A percentile compares a stretch with the other conserved stretches of the same genome.
Conservation (phyloP, 148 eudicot species). For the Cornus florida region DNA sequence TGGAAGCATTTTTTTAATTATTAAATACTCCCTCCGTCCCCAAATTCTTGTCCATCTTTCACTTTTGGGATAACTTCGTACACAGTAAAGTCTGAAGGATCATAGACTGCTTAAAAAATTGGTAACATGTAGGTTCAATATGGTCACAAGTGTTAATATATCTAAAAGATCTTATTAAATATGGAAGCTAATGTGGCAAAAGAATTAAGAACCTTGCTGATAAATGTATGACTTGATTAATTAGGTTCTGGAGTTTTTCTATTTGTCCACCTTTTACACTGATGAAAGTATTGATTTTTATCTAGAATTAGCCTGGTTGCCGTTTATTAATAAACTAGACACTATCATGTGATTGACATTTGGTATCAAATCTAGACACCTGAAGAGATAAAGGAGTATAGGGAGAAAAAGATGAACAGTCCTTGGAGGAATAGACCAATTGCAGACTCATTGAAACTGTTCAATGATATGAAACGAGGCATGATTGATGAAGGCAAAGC, state of each 20-base stretch:
- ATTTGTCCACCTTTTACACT: background rate
- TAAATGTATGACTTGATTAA: background rate
- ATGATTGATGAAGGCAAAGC: conserved; percentile 97
- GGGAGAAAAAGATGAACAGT: conserved; percentile 91
- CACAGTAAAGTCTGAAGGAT: too few species aligned
- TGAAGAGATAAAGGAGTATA: conserved; percentile 83
- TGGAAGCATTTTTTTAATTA: too few species aligned
- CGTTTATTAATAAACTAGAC: background rate
- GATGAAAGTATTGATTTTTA: background rate
- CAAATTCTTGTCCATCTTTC: too few species aligned
- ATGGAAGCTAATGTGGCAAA: too few species aligned
- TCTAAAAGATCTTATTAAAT: too few species aligned
- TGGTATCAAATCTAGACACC: conserved; percentile 50
- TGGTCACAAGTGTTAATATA: too few species aligned
- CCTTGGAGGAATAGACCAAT: conserved; percentile 97
- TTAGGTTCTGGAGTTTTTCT: background rate
- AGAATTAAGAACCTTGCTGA: background rate
- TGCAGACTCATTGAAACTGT: conserved; percentile 71
- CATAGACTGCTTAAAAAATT: too few species aligned
- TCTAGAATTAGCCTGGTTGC: background rate
- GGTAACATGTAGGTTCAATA: too few species aligned
- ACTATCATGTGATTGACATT: background rate
- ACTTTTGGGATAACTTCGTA: too few species aligned
- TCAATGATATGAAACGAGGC: conserved; percentile 89
- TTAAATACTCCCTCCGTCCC: too few species aligned